Evolutionary conservation across 1,284 basidiomycete species (phyloP).

Genomic region (Irpex lacteus): DNA sequence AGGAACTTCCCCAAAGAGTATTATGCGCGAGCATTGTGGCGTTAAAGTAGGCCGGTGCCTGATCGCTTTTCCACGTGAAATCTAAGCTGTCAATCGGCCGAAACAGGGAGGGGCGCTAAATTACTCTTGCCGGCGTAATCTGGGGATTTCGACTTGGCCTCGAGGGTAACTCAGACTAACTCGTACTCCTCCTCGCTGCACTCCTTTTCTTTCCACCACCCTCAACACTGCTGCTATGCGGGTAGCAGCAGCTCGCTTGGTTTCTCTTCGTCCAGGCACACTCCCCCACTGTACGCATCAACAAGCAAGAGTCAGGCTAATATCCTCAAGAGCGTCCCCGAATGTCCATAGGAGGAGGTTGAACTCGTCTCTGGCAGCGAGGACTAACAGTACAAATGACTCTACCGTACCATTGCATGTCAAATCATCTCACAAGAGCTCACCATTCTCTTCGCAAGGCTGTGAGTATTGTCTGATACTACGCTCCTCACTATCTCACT

Average conservation of each 20-base stretch:
- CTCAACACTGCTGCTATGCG: background rate
- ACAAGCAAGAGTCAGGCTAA: constrained; percentile 9
- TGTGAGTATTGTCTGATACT: background rate
- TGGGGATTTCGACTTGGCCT: background rate
- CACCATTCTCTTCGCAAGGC: constrained; percentile 4
- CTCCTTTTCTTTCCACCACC: background rate
- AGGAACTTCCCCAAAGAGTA: background rate
- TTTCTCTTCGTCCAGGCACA: background rate
- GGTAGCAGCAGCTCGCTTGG: background rate
- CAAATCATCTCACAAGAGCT: background rate
- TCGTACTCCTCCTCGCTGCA: background rate
- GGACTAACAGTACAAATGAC: background rate
- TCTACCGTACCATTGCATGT: constrained; percentile 2
- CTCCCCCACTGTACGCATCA: constrained; percentile 9
- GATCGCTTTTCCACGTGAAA: constrained; percentile 4
- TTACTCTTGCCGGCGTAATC: background rate
- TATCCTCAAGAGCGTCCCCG: constrained; percentile 7
- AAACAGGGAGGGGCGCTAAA: background rate
- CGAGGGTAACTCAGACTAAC: no score
- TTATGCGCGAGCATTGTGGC: background rate
- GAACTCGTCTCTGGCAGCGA: constrained; percentile 11
- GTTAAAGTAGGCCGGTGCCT: background rate
- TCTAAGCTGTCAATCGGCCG: background rate
- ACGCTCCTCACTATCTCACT: background rate
- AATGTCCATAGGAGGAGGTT: constrained; percentile 1